Conservation (phyloP, 345 rosid species). For the Melaleuca quinquenervia region DNA sequence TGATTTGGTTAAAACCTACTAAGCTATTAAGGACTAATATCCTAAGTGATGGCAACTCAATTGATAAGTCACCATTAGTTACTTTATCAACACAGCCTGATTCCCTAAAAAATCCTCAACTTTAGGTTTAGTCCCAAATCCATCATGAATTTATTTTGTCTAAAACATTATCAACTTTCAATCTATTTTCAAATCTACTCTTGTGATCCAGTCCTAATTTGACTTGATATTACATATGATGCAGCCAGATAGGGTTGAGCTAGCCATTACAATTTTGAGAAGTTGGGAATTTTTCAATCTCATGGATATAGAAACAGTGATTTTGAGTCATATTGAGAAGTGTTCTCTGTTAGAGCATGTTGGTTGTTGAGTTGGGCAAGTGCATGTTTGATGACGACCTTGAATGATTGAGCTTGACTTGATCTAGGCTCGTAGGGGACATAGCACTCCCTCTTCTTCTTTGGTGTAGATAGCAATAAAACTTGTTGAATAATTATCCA, state of each 20-base stretch:
- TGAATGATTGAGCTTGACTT: neutral
- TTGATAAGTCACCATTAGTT: neutral
- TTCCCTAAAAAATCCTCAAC: no score
- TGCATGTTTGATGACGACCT: neutral
- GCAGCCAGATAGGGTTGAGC: no score
- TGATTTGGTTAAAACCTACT: neutral
- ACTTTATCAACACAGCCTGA: neutral
- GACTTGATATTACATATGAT: no score
- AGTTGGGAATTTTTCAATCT: neutral
- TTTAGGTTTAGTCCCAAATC: no score
- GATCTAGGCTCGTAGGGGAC: neutral
- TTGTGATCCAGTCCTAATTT: no score
- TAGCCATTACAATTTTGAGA: neutral
- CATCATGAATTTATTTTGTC: no score
- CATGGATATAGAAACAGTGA: neutral
- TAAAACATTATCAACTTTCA: no score
- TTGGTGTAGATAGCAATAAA: neutral
- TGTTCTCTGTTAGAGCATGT: neutral
- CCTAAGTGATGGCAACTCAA: neutral
- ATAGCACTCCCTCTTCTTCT: neutral
- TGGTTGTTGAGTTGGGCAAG: neutral
- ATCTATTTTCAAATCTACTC: no score
- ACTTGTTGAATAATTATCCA: neutral
- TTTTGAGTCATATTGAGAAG: neutral
- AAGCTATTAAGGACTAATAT: neutral